Percentiles rank a stretch among this genome's conserved stretches.
Conservation (phyloP, 176 grass and related monocot species). For the Tillandsia leiboldiana region DNA sequence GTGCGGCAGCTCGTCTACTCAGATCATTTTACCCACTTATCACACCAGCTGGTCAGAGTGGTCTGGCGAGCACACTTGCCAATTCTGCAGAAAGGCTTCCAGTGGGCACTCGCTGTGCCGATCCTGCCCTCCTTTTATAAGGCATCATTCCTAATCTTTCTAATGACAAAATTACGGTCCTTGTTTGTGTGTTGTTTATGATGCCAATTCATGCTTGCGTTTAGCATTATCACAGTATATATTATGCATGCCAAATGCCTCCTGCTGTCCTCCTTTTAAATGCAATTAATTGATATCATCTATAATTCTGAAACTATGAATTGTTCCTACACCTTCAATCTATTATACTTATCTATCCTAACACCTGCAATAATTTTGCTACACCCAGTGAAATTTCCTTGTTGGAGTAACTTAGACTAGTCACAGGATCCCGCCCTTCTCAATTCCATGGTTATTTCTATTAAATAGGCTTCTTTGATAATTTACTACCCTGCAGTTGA, state of each 20-base stretch:
- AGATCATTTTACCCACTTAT: conserved; percentile 98
- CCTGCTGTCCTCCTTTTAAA: neutral
- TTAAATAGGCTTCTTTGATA: too few species aligned
- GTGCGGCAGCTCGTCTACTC: conserved; percentile 88
- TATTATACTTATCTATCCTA: too few species aligned
- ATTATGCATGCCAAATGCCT: neutral
- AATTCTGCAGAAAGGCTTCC: conserved; percentile 88
- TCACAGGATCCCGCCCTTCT: too few species aligned
- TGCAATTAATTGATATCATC: too few species aligned
- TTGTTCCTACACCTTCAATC: too few species aligned
- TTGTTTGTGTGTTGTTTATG: neutral
- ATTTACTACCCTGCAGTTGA: too few species aligned
- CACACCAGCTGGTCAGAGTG: conserved; percentile 92
- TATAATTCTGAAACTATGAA: too few species aligned
- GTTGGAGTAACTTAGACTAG: too few species aligned
- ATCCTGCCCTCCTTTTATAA: conserved; percentile 96
- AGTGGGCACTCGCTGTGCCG: conserved; percentile 81
- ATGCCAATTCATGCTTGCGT: neutral
- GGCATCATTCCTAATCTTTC: conserved; percentile 20
- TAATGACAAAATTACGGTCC: neutral
- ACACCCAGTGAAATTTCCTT: too few species aligned
- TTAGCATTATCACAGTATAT: neutral
- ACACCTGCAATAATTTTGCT: too few species aligned
- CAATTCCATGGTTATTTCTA: too few species aligned
- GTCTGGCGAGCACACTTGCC: conserved; percentile 81